phyloP scores from a whole-genome alignment of 192 early-diverging fungal genomes.

The Chytriomyces sp. region DNA sequence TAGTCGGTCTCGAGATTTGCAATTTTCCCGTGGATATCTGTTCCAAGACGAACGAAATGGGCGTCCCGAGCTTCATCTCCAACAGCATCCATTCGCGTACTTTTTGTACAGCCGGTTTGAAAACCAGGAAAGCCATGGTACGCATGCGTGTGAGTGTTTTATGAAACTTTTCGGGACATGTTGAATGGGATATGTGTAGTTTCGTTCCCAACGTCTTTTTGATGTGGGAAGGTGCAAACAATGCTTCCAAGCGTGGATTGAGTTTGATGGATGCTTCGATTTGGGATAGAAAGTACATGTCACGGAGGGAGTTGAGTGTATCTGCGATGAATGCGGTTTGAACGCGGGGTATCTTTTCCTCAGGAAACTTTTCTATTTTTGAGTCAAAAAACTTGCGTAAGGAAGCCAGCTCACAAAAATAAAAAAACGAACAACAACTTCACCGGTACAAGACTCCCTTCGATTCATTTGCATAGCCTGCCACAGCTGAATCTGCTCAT shows the following conservation, averaged over 20 bases:
- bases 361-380: neutral
- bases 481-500: neutral
- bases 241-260: constrained; percentile 3
- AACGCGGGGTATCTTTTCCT: neutral
- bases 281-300: constrained; percentile 19
- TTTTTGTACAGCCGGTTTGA: neutral
- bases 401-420: neutral
- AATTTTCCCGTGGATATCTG: neutral
- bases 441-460: too few relatives aligned
- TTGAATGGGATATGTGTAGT: neutral
- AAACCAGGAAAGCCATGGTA: neutral
- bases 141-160: neutral
- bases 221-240: neutral
- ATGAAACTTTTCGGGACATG: neutral
- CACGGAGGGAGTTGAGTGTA: constrained; percentile 10
- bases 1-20: neutral
- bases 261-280: constrained; percentile 12
- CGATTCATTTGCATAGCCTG: neutral
- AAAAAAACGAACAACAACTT: neutral
- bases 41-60: neutral
- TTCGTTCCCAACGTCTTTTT: neutral
- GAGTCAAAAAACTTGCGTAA: neutral
- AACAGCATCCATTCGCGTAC: neutral
- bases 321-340: constrained; percentile 8
- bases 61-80: constrained; percentile 5